These are phyloP conservation scores for Clitopilus hobsonii DNA, from an alignment of 768 basidiomycete genomes.

Conservation along the genomic window DNA sequence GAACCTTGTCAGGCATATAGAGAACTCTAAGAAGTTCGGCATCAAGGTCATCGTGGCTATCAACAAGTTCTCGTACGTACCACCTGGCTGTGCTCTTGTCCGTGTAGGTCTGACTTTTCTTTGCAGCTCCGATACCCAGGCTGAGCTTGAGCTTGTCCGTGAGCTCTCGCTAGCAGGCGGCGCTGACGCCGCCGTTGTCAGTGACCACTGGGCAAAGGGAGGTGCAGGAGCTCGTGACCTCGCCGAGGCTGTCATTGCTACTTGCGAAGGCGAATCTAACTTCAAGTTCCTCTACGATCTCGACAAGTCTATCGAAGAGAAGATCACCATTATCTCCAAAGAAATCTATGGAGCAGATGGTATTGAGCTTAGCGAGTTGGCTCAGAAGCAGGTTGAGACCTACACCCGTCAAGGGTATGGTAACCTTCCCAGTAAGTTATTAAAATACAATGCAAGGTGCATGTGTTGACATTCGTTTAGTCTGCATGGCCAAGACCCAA, in stretches of 20 bases:
- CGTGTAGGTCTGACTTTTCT: too few species aligned
- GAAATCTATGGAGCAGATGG: conserved; percentile 95
- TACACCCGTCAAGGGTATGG: conserved; percentile 90
- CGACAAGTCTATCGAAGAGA: conserved; percentile 76
- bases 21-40: conserved; percentile 93
- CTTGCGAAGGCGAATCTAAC: conserved; percentile 74
- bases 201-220: conserved; percentile 97
- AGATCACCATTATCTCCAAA: conserved; percentile 82
- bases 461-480: conserved; percentile 30
- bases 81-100: too few species aligned
- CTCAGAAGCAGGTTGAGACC: conserved; percentile 79
- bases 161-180: conserved; percentile 78
- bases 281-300: conserved; percentile 96
- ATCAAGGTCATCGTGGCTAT: conserved; percentile 95
- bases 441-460: not conserved
- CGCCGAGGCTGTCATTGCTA: conserved; percentile 86
- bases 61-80: conserved; percentile 92
- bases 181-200: conserved; percentile 92
- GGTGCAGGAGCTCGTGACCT: conserved; percentile 86
- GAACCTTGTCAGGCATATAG: conserved; percentile 90
- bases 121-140: conserved; percentile 77
- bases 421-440: conserved; percentile 65
- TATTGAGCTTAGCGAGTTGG: conserved; percentile 81
- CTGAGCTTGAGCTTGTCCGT: conserved; percentile 84
- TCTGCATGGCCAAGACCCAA: conserved; percentile 98